Evolutionary conservation across 345 rosid species (phyloP).

Genomic region (Heritiera littoralis): DNA sequence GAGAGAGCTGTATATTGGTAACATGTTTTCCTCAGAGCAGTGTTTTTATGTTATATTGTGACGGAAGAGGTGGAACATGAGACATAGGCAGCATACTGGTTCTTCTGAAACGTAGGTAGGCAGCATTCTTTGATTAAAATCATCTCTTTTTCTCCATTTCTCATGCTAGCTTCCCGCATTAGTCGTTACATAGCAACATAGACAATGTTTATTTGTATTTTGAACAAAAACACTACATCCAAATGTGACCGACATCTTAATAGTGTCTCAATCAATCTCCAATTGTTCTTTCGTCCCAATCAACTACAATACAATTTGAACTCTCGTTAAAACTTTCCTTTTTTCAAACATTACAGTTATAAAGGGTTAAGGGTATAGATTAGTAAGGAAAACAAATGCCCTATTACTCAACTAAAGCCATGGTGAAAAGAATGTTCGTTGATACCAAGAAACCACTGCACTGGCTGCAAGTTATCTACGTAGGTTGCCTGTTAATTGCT

Average conservation of each 20-base stretch:
- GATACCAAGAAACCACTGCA: conserved; percentile 14
- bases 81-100: not conserved
- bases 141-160: not conserved
- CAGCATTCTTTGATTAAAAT: not conserved
- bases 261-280: not conserved
- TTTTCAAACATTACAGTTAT: not conserved
- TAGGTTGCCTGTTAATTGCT: conserved; percentile 12
- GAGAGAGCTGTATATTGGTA: not conserved
- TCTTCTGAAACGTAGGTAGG: not conserved
- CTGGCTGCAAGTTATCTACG: not conserved
- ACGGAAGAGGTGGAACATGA: not conserved
- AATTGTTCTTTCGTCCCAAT: conserved; percentile 7
- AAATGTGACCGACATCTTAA: not conserved
- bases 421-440: conserved; percentile 9
- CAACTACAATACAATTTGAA: conserved; percentile 1
- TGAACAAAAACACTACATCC: not conserved
- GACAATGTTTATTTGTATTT: not conserved
- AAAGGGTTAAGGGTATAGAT: conserved; percentile 15
- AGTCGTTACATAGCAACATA: not conserved
- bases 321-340: not conserved
- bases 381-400: conserved; percentile 11
- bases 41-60: not conserved
- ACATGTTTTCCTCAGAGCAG: not conserved
- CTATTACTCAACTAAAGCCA: not conserved
- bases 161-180: not conserved